phyloP scores from a whole-genome alignment of 2,329 filamentous ascomycete genomes.

The Xylariaceae sp. region DNA sequence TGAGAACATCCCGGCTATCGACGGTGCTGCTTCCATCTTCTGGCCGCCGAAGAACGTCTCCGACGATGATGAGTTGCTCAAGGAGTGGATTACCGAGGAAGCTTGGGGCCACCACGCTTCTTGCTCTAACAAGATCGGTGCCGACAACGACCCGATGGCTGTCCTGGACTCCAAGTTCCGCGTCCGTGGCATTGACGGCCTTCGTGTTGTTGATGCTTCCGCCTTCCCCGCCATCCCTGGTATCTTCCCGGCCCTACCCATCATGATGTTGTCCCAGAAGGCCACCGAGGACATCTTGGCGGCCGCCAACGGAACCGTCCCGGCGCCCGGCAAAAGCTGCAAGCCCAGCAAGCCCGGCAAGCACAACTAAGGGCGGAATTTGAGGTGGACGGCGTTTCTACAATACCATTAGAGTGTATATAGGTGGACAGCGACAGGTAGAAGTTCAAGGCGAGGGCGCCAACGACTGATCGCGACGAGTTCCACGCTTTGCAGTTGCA shows the following conservation, averaged over 20 bases:
- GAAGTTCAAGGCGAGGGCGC: neutral
- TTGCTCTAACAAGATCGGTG: slow-evolving; percentile 30
- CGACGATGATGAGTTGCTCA: slow-evolving; percentile 22
- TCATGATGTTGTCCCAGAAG: slow-evolving; percentile 31
- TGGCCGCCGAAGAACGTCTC: slow-evolving; percentile 24
- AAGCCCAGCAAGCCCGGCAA: slow-evolving; percentile 4
- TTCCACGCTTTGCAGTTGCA: slow-evolving; percentile 5
- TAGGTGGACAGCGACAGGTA: slow-evolving; percentile 8
- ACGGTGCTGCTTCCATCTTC: slow-evolving; percentile 33
- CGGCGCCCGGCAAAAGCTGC: neutral
- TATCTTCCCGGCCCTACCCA: slow-evolving; percentile 28
- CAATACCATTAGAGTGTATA: slow-evolving; percentile 13
- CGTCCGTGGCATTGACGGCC: slow-evolving; percentile 46
- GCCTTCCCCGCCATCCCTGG: slow-evolving; percentile 48
- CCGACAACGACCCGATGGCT: slow-evolving; percentile 46
- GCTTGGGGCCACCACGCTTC: slow-evolving; percentile 32
- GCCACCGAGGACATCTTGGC: slow-evolving; percentile 29
- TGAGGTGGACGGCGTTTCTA: neutral
- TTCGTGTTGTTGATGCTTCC: slow-evolving; percentile 54
- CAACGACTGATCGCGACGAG: slow-evolving; percentile 3
- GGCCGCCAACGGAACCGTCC: neutral
- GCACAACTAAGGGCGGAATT: neutral
- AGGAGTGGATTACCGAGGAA: slow-evolving; percentile 28
- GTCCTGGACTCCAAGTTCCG: slow-evolving; percentile 50
- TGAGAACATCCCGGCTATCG: slow-evolving; percentile 39